Conservation (phyloP, 2,329 filamentous ascomycete genomes). For the Trichocomaceae sp. region DNA sequence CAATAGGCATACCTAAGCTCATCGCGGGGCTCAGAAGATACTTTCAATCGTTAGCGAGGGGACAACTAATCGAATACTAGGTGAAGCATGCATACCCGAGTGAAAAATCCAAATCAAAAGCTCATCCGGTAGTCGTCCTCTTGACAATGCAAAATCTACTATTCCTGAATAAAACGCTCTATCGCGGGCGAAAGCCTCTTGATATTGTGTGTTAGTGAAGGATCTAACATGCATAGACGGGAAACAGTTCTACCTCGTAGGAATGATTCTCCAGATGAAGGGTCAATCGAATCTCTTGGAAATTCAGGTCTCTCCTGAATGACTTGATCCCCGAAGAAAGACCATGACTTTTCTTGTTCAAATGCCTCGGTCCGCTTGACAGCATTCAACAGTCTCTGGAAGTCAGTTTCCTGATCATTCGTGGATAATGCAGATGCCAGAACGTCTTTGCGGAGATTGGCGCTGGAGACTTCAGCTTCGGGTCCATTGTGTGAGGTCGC, state of each 20-base stretch:
- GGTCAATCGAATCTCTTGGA: conserved; percentile 26
- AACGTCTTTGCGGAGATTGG: conserved; percentile 31
- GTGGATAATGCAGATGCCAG: conserved; percentile 40
- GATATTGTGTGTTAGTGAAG: not conserved
- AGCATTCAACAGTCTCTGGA: conserved; percentile 49
- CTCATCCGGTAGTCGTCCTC: conserved; percentile 52
- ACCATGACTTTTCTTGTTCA: conserved; percentile 47
- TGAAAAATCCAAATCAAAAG: conserved; percentile 58
- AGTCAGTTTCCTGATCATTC: conserved; percentile 34
- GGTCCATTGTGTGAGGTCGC: conserved; percentile 1
- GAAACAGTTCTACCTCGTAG: conserved; percentile 27
- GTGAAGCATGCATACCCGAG: conserved; percentile 24
- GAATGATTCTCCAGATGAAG: conserved; percentile 24
- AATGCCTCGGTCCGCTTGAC: conserved; percentile 57
- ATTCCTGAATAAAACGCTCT: conserved; percentile 59
- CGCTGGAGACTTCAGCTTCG: conserved; percentile 8
- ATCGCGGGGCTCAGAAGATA: conserved; percentile 50
- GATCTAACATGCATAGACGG: not conserved
- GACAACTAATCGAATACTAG: not conserved
- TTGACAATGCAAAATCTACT: conserved; percentile 48
- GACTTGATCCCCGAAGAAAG: conserved; percentile 47
- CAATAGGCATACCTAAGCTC: conserved; percentile 57
- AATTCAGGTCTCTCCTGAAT: conserved; percentile 26
- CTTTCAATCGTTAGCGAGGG: conserved; percentile 19
- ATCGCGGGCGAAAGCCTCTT: conserved; percentile 47